phyloP scores from a whole-genome alignment of 306 rosid genomes.

The Fragaria vesca region DNA sequence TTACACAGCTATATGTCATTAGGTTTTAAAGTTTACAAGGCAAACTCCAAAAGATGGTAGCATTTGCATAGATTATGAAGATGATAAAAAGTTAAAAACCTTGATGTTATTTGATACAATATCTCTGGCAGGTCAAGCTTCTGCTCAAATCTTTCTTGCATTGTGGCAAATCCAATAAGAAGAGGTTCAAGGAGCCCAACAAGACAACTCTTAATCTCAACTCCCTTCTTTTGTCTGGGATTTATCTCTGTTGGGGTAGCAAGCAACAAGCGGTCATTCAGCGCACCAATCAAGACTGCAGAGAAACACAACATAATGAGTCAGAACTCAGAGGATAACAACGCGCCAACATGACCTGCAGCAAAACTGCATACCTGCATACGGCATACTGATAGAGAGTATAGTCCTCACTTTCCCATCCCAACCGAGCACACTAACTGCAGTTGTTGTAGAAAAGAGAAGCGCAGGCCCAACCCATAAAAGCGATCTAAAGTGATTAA shows the following conservation, averaged over 20 bases:
- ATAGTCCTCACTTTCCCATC: slow-evolving; percentile 94
- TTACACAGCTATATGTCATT: slow-evolving; percentile 6
- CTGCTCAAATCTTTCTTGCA: slow-evolving; percentile 94
- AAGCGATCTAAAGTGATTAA: slow-evolving; percentile 82
- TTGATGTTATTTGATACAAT: slow-evolving; percentile 94
- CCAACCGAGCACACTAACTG: slow-evolving; percentile 92
- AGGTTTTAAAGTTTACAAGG: not conserved
- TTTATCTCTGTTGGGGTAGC: slow-evolving; percentile 83
- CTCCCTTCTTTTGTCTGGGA: slow-evolving; percentile 79
- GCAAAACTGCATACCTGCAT: slow-evolving; percentile 57
- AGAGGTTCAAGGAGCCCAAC: slow-evolving; percentile 99
- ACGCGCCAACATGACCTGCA: slow-evolving; percentile 19
- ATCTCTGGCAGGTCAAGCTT: slow-evolving; percentile 95
- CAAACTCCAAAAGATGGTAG: not conserved
- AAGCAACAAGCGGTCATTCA: slow-evolving; percentile 85
- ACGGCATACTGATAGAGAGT: slow-evolving; percentile 78
- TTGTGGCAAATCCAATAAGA: slow-evolving; percentile 94
- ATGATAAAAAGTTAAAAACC: slow-evolving; percentile 45
- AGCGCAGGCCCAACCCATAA: slow-evolving; percentile 98
- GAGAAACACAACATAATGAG: slow-evolving; percentile 25
- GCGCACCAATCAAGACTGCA: slow-evolving; percentile 86
- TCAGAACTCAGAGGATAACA: slow-evolving; percentile 24
- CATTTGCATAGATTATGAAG: not conserved
- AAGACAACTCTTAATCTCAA: slow-evolving; percentile 94
- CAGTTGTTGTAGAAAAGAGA: slow-evolving; percentile 90